Evolutionary conservation across 1,139 yeast genomes (phyloP), one percentile per base, ranked within the genome.

Genomic region (Hemisphaericaspora xylofermentans): DNA sequence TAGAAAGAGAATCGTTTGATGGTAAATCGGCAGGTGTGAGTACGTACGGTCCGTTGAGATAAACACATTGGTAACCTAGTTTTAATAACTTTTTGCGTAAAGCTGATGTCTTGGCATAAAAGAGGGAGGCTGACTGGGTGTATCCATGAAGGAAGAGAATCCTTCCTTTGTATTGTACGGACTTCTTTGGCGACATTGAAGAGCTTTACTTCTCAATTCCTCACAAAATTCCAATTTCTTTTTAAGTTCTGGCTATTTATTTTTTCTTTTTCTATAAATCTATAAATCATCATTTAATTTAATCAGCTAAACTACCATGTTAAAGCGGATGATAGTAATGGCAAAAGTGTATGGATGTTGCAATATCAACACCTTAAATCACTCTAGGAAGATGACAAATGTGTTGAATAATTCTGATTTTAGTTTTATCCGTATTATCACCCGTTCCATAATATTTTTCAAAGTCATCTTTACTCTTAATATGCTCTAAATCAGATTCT

Each of bases 21-120:
- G 95, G 94, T 45, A 88, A 63, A 50, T 88, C 95, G 2, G 82
- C 76, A 7, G 82, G 76, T 1, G 78, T 73, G 33, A 89, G 64
- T 25, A 68, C 63, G 6, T 79, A 64, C 2, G 97, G 96, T 1
- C 85, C 97, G 53, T 87, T 87, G 40, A 88, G 64, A 59, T 85
- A 91, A 10, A 84, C 78, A 22, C 91, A 75, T 54, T 86, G 88
- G 50, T 82, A 70, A 19, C 60, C 58, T 27, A 68, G 48, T 38
- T 70, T 66, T 39, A 56, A 47, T 25, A 72, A 55, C 47, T 57
- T 61, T 44, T 72, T 71, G 17, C 78, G 55, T 25, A 72, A 59
- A 1, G 76, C 77, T 16, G 75, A 68, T 0, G 76, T 66, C 46
- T 72, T 72, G 41, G 76, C 73, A 44, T 71, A 71, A 56, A 72